These are phyloP conservation scores for Myrica gale DNA, from an alignment of 306 rosid genomes.

Conservation along the genomic window DNA sequence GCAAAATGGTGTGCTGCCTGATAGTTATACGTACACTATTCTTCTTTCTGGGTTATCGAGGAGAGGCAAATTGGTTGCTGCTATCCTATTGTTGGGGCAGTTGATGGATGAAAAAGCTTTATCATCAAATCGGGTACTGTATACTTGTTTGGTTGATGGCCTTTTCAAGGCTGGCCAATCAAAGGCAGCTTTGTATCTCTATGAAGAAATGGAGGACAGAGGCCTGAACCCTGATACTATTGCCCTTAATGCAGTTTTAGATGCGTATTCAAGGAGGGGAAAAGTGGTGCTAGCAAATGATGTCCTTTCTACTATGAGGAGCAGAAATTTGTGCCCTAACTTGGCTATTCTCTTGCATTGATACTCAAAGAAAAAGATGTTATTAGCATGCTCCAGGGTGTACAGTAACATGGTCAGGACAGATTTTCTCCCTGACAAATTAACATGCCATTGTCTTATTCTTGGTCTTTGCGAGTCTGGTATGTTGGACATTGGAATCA, in stretches of 20 bases:
- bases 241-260: slow-evolving; percentile 50
- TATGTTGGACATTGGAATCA: slow-evolving; percentile 58
- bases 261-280: slow-evolving; percentile 67
- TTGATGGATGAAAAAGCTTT: slow-evolving; percentile 46
- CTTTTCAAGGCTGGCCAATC: slow-evolving; percentile 69
- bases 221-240: slow-evolving; percentile 55
- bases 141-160: slow-evolving; percentile 58
- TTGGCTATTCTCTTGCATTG: slow-evolving; percentile 70
- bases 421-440: slow-evolving; percentile 49
- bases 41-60: slow-evolving; percentile 61
- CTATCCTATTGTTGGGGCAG: slow-evolving; percentile 50
- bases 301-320: slow-evolving; percentile 53
- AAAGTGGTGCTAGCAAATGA: slow-evolving; percentile 38
- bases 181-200: slow-evolving; percentile 55
- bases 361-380: slow-evolving; percentile 48
- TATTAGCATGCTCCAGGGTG: slow-evolving; percentile 42
- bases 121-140: slow-evolving; percentile 44
- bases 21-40: slow-evolving; percentile 52
- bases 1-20: slow-evolving; percentile 50
- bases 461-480: slow-evolving; percentile 54
- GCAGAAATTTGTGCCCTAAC: slow-evolving; percentile 42
- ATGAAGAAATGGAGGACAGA: slow-evolving; percentile 60
- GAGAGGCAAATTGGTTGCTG: slow-evolving; percentile 57
- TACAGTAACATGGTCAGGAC: slow-evolving; percentile 40
- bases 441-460: slow-evolving; percentile 66